Percentiles rank a stretch among this genome's conserved stretches.
Conservation (phyloP, 2,329 filamentous ascomycete species). For the Tolypocladium capitatum region DNA sequence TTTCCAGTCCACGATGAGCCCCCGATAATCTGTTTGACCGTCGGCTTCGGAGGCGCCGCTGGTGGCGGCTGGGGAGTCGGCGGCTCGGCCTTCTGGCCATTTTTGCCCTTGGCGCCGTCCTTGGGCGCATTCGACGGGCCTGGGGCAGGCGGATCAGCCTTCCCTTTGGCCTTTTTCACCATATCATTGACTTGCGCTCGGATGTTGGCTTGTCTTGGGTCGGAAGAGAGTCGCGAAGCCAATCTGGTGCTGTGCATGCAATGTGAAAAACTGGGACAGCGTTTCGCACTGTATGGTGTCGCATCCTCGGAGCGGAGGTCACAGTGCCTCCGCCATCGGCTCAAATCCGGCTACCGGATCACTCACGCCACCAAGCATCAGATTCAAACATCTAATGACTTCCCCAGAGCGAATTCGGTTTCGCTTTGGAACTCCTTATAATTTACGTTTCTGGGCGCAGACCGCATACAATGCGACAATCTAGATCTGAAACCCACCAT, state of each 20-base stretch:
- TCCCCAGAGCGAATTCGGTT: too few species aligned
- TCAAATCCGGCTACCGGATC: neutral
- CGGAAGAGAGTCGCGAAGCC: neutral
- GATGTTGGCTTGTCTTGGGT: neutral
- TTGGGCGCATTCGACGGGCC: conserved; percentile 32
- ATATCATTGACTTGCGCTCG: conserved; percentile 15
- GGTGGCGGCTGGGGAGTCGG: conserved; percentile 18
- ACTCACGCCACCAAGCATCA: too few species aligned
- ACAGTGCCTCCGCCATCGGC: neutral
- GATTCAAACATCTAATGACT: too few species aligned
- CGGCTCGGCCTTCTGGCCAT: conserved; percentile 19
- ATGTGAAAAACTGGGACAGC: neutral
- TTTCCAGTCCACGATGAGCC: conserved; percentile 97
- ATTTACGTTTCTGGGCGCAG: too few species aligned
- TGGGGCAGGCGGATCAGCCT: conserved; percentile 25
- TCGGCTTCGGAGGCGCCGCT: conserved; percentile 41
- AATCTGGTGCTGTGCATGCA: neutral
- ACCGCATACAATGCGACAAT: too few species aligned
- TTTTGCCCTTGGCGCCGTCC: conserved; percentile 33
- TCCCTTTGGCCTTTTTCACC: conserved; percentile 42
- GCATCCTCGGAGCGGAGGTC: neutral
- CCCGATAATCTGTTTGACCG: conserved; percentile 72
- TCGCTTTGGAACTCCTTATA: too few species aligned
- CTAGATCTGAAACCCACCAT: too few species aligned
- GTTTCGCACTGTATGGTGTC: neutral